Evolutionary conservation across 805 yeast genomes (phyloP).

Genomic region (Candida montana): DNA sequence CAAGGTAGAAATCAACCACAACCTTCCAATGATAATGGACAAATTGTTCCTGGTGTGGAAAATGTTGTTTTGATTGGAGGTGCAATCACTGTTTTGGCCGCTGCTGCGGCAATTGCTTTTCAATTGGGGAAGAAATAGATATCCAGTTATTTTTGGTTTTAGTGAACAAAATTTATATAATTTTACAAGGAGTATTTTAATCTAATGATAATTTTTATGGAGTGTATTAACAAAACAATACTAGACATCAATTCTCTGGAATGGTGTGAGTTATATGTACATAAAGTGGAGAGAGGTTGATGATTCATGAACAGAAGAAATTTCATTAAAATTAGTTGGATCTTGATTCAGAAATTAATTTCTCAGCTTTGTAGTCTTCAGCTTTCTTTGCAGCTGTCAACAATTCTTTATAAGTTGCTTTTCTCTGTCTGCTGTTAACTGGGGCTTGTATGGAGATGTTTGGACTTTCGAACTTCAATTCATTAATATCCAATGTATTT

Average conservation of each 20-base stretch:
- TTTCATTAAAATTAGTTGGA: constrained; percentile 2
- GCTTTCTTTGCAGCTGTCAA: constrained; percentile 21
- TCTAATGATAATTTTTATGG: too few species aligned
- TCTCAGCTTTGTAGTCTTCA: constrained; percentile 19
- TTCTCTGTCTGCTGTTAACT: constrained; percentile 21
- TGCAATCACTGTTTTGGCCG: constrained; percentile 53
- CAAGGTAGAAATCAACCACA: constrained; percentile 5
- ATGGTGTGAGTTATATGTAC: constrained; percentile 3
- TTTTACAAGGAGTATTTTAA: too few species aligned
- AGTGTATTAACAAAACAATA: too few species aligned
- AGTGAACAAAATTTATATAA: neutral
- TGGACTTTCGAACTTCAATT: constrained; percentile 17
- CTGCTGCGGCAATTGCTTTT: constrained; percentile 51
- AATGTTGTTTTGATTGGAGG: constrained; percentile 63
- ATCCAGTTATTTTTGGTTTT: too few species aligned
- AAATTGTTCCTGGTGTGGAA: constrained; percentile 47
- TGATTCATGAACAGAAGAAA: neutral
- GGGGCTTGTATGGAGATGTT: constrained; percentile 21
- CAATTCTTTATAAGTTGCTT: constrained; percentile 19
- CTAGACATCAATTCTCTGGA: neutral
- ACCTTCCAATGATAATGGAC: constrained; percentile 7
- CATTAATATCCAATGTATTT: constrained; percentile 14
- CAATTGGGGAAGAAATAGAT: constrained; percentile 33
- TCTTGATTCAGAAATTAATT: constrained; percentile 20
- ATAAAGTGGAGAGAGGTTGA: too few species aligned